Percentiles rank a stretch among this genome's conserved stretches.
phyloP scores from a whole-genome alignment of 2,329 filamentous ascomycete species.

The Graphiopsis chlorocephala region DNA sequence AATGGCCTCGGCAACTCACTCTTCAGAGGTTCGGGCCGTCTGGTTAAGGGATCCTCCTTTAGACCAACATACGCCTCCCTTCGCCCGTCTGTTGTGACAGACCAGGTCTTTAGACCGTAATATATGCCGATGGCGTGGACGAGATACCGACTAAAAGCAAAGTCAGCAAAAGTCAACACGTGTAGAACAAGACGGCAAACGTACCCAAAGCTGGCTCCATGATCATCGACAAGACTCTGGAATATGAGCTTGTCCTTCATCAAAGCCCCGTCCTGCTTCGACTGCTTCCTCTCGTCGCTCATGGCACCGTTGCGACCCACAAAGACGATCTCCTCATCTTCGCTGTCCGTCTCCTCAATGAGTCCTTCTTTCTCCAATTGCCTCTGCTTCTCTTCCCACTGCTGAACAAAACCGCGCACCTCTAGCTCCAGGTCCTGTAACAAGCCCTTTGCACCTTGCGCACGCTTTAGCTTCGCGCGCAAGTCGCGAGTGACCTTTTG shows the following conservation, averaged over 20 bases:
- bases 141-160: constrained; percentile 69
- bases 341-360: constrained; percentile 48
- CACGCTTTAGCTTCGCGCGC: constrained; percentile 74
- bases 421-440: constrained; percentile 83
- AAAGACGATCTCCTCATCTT: constrained; percentile 90
- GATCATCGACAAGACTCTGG: constrained; percentile 72
- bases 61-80: constrained; percentile 82
- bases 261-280: constrained; percentile 50
- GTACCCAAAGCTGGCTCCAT: constrained; percentile 77
- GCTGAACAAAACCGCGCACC: constrained; percentile 69
- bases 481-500: constrained; percentile 73
- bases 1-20: constrained; percentile 58
- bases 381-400: constrained; percentile 54
- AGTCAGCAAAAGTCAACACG: background rate
- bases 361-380: constrained; percentile 47
- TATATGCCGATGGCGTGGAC: constrained; percentile 90
- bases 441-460: constrained; percentile 73
- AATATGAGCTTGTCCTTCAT: constrained; percentile 71
- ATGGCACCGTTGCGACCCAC: constrained; percentile 67
- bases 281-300: constrained; percentile 54
- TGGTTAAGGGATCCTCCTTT: constrained; percentile 46
- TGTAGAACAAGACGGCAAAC: constrained; percentile 37
- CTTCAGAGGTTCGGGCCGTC: constrained; percentile 32
- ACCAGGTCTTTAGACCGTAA: constrained; percentile 83
- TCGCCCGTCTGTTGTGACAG: constrained; percentile 66